phyloP scores from a whole-genome alignment of 1,139 yeast genomes.

The Zygoascus sp. region DNA sequence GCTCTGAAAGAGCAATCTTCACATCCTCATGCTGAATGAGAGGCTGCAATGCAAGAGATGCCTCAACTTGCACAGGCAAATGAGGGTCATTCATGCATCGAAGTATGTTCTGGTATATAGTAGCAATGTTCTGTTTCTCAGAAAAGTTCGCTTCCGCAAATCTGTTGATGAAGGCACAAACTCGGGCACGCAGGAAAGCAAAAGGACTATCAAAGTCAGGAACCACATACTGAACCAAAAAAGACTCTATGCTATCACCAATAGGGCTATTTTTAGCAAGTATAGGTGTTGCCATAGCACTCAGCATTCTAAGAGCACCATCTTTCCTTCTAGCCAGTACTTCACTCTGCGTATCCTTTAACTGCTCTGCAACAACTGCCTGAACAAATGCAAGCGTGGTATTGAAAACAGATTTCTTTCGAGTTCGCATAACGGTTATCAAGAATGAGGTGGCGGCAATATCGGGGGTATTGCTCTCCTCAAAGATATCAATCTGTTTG shows the following conservation, averaged over 20 bases:
- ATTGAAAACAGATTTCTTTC: conserved; percentile 53
- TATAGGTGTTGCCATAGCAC: conserved; percentile 62
- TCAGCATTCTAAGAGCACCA: conserved; percentile 74
- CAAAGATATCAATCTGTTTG: conserved; percentile 65
- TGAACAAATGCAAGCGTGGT: conserved; percentile 66
- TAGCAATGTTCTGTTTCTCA: conserved; percentile 46
- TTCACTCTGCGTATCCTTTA: conserved; percentile 43
- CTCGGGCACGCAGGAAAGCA: conserved; percentile 78
- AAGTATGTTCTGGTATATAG: conserved; percentile 64
- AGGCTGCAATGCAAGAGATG: conserved; percentile 82
- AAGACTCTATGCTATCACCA: conserved; percentile 60
- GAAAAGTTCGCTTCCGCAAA: conserved; percentile 62
- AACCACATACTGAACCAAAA: conserved; percentile 58
- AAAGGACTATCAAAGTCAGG: conserved; percentile 65
- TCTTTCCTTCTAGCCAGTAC: conserved; percentile 69
- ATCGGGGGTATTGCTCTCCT: conserved; percentile 72
- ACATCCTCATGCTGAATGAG: conserved; percentile 63
- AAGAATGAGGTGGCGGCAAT: conserved; percentile 78
- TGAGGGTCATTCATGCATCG: conserved; percentile 51
- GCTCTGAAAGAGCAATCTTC: conserved; percentile 58
- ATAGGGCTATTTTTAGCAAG: conserved; percentile 55
- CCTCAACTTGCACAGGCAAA: conserved; percentile 78
- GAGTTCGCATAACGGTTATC: conserved; percentile 63
- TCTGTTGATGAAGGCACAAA: conserved; percentile 71
- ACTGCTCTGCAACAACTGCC: conserved; percentile 45